Conservation (phyloP, 225 moss, liverwort and hornwort genomes). For the Thuidium tamariscinum region DNA sequence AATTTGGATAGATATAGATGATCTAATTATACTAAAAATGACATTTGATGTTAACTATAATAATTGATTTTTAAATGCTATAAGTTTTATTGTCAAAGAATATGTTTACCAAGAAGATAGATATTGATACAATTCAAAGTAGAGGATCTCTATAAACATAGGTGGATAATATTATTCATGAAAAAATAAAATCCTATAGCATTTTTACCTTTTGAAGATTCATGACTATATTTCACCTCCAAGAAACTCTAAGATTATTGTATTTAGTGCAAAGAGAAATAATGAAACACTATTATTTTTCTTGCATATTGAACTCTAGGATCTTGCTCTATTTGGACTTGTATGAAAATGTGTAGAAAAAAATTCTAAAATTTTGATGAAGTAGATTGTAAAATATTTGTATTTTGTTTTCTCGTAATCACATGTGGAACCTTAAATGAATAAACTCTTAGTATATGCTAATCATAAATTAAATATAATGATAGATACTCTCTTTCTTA, state of each 20-base stretch:
- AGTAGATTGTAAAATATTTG: neutral
- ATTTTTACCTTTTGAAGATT: neutral
- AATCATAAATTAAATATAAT: neutral
- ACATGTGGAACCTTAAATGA: neutral
- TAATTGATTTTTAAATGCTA: too few species aligned
- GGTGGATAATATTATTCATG: too few species aligned
- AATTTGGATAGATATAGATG: too few species aligned
- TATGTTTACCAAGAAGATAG: too few species aligned
- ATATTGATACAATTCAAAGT: too few species aligned
- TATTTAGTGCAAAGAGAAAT: neutral
- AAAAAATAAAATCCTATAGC: too few species aligned
- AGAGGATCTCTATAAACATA: too few species aligned
- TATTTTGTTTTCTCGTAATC: fast-evolving
- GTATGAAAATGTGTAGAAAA: neutral
- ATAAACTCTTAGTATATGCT: neutral
- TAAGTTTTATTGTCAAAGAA: too few species aligned
- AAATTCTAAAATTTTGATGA: neutral
- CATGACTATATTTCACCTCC: neutral
- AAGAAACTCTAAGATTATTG: neutral
- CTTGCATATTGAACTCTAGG: too few species aligned
- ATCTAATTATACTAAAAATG: too few species aligned
- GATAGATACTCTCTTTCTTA: fast-evolving
- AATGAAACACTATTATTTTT: neutral
- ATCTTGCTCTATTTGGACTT: too few species aligned
- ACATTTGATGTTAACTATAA: too few species aligned